Evolutionary conservation across 2,329 filamentous ascomycete genomes (phyloP), one percentile per base, ranked within the genome.

Genomic region (Aspergillus melleus): DNA sequence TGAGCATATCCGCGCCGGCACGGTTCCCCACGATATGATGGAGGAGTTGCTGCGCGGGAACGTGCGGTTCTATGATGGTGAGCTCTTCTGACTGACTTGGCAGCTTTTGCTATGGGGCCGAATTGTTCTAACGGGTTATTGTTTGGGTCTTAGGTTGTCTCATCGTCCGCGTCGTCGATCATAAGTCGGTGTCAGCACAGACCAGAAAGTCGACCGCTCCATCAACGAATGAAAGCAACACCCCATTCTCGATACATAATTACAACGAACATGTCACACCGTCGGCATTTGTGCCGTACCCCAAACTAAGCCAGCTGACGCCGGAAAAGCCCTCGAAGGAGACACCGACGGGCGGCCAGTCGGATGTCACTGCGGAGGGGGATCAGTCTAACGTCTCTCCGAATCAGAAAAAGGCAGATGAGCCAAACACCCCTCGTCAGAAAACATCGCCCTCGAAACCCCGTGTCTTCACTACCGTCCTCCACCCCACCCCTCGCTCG

Each of bases 141-240:
- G 19, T 12, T 11, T 22, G 19, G 19, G 12, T 22, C 39, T 36
- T 59, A 84, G 82, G 86, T 32, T 96, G 94, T 71, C 84, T 99
- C 59, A 98, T 99, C 66, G 92, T 99, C 39, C 89, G 96, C 74
- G 81, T 98, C n/a, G 86, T 96, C 69, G 91, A 98, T 73, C 91
- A 96, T 79, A 91, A 90, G 69, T 87, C 89, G 0, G 80, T 80
- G 47, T 82, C 83, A 62, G 80, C 83, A 66, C 87, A 91, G 65
- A 73, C 80, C 10, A 86, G 85, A 66, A 81, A 81, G 67, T 78
- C 79, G 58, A 83, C 80, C 53, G 81, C 79, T 54, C 80, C 80
- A 26, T 81, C 86, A 1, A 80, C 84, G 20, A 84, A 85, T 39
- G 87, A 83, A 65, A 88, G 88, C 56, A 84, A 84, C 44, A 79